A percentile compares a stretch with the other conserved stretches of the same genome.
Evolutionary conservation across 192 early-diverging fungal species (phyloP).

Genomic region (Coemansia sp.): DNA sequence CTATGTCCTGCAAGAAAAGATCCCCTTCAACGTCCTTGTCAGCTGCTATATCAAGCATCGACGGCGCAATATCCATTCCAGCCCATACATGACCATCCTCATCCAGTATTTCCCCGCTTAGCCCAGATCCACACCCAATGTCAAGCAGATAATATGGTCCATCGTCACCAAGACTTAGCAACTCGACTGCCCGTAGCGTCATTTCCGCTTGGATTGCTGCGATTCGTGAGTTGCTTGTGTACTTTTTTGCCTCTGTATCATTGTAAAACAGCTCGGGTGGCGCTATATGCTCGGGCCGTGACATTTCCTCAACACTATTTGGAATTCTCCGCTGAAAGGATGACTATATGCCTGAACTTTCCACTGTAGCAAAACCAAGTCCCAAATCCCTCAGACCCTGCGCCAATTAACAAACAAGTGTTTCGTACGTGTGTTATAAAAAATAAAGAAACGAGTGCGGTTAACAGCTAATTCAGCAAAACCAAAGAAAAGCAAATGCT

Average conservation of each 20-base stretch:
- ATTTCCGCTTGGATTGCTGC: conserved; percentile 91
- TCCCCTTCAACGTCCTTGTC: conserved; percentile 93
- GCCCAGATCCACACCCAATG: conserved; percentile 96
- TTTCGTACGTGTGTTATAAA: too few species aligned
- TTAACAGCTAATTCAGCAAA: too few species aligned
- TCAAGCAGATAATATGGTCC: conserved; percentile 79
- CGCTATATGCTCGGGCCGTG: conserved; percentile 92
- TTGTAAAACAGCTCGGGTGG: conserved; percentile 98
- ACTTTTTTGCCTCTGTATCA: conserved; percentile 90
- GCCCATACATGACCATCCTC: conserved; percentile 97
- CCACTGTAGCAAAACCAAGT: too few species aligned
- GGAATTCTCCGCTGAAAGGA: not conserved
- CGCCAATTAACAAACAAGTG: too few species aligned
- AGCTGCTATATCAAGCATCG: conserved; percentile 93
- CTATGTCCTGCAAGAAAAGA: conserved; percentile 93
- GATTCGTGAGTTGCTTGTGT: conserved; percentile 92
- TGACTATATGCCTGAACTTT: not conserved
- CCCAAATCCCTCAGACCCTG: too few species aligned
- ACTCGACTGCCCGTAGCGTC: conserved; percentile 88
- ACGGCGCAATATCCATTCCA: conserved; percentile 90
- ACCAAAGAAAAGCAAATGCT: too few species aligned
- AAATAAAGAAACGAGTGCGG: too few species aligned
- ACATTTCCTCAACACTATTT: conserved; percentile 59
- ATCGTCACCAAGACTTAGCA: conserved; percentile 79
- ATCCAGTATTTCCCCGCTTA: conserved; percentile 91